Evolutionary conservation across 2,329 filamentous ascomycete genomes (phyloP), one percentile per base, ranked within the genome.

Genomic region (Penicillium sp.): DNA sequence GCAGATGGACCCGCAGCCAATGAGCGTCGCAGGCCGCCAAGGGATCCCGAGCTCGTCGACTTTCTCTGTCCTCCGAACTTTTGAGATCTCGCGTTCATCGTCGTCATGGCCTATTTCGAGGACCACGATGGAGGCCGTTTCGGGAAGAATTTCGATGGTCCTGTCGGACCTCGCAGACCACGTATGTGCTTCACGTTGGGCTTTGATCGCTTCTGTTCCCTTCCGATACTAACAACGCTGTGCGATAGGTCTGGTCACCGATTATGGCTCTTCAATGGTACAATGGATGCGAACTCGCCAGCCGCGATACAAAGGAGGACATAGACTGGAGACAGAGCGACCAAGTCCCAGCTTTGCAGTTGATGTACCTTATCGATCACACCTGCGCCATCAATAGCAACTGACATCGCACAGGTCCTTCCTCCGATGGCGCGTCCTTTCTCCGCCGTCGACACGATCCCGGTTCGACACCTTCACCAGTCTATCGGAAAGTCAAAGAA

Each of bases 401-500:
- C 45, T 64, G 43, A 56, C 46, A 40, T 38, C 52, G 21, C 22
- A 52, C 50, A 94, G 90, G 93, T 97, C 85, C 81, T 95, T 22
- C 92, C 93, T 3, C 93, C 94, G 1, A 80, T 88, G 41, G 92
- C 90, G 34, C 83, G 90, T 69, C 79, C 86, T 48, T 83, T 86
- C 60, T 87, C 83, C 58, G 86, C 92, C 18, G 91, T 88, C 54
- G 92, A 97, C 71, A 89, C 90, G 1, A 89, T 99, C 43, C 93
- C 94, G 11, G 89, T 90, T n/a, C 93, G 94, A 66, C 92, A 97
- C 70, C 83, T 99, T 39, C 94, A 99, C 71, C 95, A 94, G n/a
- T 97, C 94, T 0, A 83, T 97, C 6, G 97, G 97, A 77, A 99
- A 99, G 71, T 92, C 96, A 67, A 96, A 96, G 69, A 94, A 97